Evolutionary conservation across 2,329 filamentous ascomycete genomes (phyloP).

Genomic region (Talaromyces amestolkiae): DNA sequence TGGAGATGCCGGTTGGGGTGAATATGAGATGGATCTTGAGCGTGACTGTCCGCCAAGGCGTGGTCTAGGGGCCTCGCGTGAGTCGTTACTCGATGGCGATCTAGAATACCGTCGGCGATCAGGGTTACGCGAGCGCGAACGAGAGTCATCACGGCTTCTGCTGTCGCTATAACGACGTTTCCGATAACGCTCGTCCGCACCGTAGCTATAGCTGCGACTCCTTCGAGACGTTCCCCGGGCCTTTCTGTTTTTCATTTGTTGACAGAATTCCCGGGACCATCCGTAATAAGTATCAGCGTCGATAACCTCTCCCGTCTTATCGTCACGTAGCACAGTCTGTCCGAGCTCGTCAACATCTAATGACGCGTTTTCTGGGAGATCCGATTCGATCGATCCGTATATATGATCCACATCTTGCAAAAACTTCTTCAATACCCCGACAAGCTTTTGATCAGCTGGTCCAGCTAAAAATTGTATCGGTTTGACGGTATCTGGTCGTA

Average conservation of each 20-base stretch:
- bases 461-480: slow-evolving; percentile 69
- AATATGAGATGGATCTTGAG: slow-evolving; percentile 34
- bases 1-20: slow-evolving; percentile 29
- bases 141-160: slow-evolving; percentile 29
- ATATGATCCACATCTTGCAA: slow-evolving; percentile 68
- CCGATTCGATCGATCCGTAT: slow-evolving; percentile 54
- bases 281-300: slow-evolving; percentile 79
- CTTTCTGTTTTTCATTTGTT: slow-evolving; percentile 66
- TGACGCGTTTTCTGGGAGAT: slow-evolving; percentile 49
- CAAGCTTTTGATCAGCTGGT: slow-evolving; percentile 64
- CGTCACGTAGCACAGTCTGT: slow-evolving; percentile 64
- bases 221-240: slow-evolving; percentile 31
- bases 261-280: slow-evolving; percentile 77
- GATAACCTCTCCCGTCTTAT: slow-evolving; percentile 63
- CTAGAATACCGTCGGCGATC: slow-evolving; percentile 25
- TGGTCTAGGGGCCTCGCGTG: slow-evolving; percentile 14
- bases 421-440: slow-evolving; percentile 67
- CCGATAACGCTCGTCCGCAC: slow-evolving; percentile 29
- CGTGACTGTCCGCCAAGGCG: slow-evolving; percentile 22
- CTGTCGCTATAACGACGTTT: slow-evolving; percentile 43
- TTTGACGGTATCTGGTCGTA: slow-evolving; percentile 68
- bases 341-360: slow-evolving; percentile 74
- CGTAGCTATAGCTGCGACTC: slow-evolving; percentile 43
- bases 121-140: slow-evolving; percentile 28
- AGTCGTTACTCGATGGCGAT: slow-evolving; percentile 30